Conservation (phyloP, 768 basidiomycete species). For the Porpolomopsis calyptriformis region DNA sequence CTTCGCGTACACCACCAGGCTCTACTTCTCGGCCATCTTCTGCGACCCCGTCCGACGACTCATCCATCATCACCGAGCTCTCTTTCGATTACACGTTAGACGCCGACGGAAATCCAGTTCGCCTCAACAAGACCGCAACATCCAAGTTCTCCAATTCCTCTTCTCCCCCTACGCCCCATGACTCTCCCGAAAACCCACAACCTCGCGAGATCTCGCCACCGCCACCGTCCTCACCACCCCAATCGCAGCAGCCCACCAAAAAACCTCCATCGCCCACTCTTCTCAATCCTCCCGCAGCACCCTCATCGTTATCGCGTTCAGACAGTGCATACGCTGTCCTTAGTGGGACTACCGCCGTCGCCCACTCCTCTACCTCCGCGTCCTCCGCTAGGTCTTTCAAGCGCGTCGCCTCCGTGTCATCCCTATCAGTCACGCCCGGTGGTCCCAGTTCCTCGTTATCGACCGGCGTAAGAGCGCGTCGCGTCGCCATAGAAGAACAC, state of each 20-base stretch:
- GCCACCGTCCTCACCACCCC: slow-evolving; percentile 4
- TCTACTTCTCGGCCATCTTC: slow-evolving; percentile 19
- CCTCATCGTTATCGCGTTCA: slow-evolving; percentile 51
- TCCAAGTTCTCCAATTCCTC: slow-evolving; percentile 32
- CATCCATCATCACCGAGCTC: slow-evolving; percentile 50
- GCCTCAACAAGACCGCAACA: slow-evolving; percentile 42
- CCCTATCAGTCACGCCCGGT: slow-evolving; percentile 15
- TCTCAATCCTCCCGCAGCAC: slow-evolving; percentile 29
- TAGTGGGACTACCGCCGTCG: slow-evolving; percentile 21
- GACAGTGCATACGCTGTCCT: slow-evolving; percentile 50
- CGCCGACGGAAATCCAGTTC: slow-evolving; percentile 43
- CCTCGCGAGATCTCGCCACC: slow-evolving; percentile 7
- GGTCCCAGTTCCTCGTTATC: slow-evolving; percentile 10
- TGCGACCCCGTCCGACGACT: slow-evolving; percentile 44
- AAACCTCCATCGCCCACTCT: slow-evolving; percentile 25
- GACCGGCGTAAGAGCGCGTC: slow-evolving; percentile 18
- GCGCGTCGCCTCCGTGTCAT: slow-evolving; percentile 60
- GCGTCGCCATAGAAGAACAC: slow-evolving; percentile 33
- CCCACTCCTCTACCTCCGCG: slow-evolving; percentile 22
- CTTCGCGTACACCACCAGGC: slow-evolving; percentile 31
- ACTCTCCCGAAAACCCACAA: slow-evolving; percentile 8
- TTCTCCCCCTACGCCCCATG: slow-evolving; percentile 24
- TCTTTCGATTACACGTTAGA: slow-evolving; percentile 57
- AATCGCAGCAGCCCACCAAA: not conserved
- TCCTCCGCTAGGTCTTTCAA: slow-evolving; percentile 40